Base-by-base conservation (phyloP, 495 filamentous ascomycete species). In the Podospora fimiseda region DNA sequence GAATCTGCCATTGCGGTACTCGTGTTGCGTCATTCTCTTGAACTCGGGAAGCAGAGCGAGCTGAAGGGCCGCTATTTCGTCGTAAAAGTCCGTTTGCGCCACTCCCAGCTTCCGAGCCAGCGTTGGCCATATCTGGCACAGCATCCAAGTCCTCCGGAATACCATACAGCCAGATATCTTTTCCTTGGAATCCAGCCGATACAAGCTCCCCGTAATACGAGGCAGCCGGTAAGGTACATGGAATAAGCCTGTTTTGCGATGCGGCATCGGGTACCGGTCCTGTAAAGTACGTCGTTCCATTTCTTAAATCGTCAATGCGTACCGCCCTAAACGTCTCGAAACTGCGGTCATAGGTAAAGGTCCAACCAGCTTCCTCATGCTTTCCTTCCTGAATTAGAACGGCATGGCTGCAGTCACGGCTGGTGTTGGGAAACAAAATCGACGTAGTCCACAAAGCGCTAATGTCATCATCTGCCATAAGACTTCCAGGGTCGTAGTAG, bases 381-480 rank as follows among this genome's bases (percentile, higher is more conserved):
- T 79, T 77, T 27, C 82, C 79, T 55, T 80, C 74, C 33, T 88
- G 82, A 2, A 94, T 70, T 16, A 92, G 60, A 2, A 84, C 83
- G 37, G 87, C 89, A 68, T 91, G 85, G 50, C 84, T 88, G 53
- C 85, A 90, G 36, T 86, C 83, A 37, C 79, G 76, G 48, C 82
- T 88, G 16, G 79, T 82, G 50, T 90, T 86, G 0, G 89, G 89
- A 45, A 94, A 94, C 0, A 94, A 71, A 22, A 94, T 90, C 38
- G 91, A 90, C 1, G 88, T 90, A 40, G 89, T 94, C 89, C 89
- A 94, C 61, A 92, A 75, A 6, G 83, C 83, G 60, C 85, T 87
- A 37, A 92, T 77, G 49, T 83, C 75, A 53, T 88, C 85, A 42
- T 80, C 74, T 9, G 81, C 80, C 51, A 81, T 64, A 42, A 77